phyloP scores from a whole-genome alignment of 495 filamentous ascomycete genomes.

The Parmelia sp. region DNA sequence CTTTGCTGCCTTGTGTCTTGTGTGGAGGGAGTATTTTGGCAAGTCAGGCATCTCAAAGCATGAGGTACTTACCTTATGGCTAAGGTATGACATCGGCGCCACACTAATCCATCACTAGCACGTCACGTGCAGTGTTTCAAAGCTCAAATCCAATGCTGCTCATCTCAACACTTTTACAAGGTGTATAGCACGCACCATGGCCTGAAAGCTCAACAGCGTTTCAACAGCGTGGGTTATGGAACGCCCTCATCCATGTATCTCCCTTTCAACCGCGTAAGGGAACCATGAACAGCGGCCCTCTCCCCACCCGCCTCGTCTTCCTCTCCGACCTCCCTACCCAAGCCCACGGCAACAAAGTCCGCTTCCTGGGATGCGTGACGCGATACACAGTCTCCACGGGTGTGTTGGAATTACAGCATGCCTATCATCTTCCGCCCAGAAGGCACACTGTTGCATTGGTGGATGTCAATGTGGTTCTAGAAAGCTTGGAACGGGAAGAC shows the following conservation, averaged over 20 bases:
- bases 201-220: too few relatives aligned
- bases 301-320: conserved; percentile 60
- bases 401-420: conserved; percentile 59
- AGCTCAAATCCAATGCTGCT: neutral
- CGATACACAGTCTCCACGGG: conserved; percentile 57
- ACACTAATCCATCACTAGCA: conserved; percentile 10
- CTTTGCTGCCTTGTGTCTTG: conserved; percentile 13
- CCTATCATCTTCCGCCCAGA: conserved; percentile 42
- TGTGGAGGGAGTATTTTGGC: neutral
- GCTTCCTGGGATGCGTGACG: conserved; percentile 82
- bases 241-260: neutral
- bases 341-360: conserved; percentile 63
- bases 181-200: neutral
- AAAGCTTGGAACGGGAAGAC: conserved; percentile 55
- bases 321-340: conserved; percentile 54
- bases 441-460: conserved; percentile 47
- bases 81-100: conserved; percentile 20
- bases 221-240: neutral
- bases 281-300: conserved; percentile 50
- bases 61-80: too few relatives aligned
- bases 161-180: too few relatives aligned
- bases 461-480: conserved; percentile 64
- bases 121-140: conserved; percentile 4
- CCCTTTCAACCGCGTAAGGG: neutral
- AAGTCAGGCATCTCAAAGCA: conserved; percentile 2